Percentiles rank a stretch among this genome's conserved stretches.
phyloP scores from a whole-genome alignment of 2,329 filamentous ascomycete species.

The Fusarium xyrophilum region DNA sequence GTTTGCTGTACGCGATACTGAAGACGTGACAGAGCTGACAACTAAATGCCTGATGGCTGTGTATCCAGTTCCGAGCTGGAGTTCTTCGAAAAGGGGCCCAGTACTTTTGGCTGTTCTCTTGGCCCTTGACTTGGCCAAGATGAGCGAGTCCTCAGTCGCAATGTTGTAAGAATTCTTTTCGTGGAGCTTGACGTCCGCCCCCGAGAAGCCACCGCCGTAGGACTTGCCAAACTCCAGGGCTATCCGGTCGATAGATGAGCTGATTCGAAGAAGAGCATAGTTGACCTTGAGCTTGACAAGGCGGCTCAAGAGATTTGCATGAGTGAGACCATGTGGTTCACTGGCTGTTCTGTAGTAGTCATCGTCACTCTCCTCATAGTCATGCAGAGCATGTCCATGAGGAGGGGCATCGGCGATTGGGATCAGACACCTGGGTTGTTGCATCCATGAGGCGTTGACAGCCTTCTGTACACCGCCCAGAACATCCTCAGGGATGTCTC shows the following conservation, averaged over 20 bases:
- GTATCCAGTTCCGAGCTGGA: conserved; percentile 2
- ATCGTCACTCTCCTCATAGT: not conserved
- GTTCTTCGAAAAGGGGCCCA: conserved; percentile 11
- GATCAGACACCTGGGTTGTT: conserved; percentile 43
- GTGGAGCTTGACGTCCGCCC: not conserved
- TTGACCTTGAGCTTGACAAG: conserved; percentile 7
- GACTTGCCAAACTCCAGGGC: not conserved
- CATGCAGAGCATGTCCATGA: conserved; percentile 13
- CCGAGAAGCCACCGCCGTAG: not conserved
- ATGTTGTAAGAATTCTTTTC: not conserved
- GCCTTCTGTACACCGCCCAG: conserved; percentile 46
- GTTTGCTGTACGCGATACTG: conserved; percentile 21
- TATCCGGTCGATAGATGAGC: not conserved
- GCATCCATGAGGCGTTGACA: conserved; percentile 44
- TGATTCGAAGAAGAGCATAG: conserved; percentile 16
- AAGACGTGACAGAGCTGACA: conserved; percentile 19
- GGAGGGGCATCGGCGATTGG: conserved; percentile 27
- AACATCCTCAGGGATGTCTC: conserved; percentile 48
- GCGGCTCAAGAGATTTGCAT: not conserved
- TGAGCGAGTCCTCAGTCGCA: not conserved
- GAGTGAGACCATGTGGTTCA: not conserved
- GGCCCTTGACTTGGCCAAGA: not conserved
- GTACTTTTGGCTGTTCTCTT: conserved; percentile 4
- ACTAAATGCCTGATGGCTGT: conserved; percentile 10
- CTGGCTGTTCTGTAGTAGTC: conserved; percentile 1